Conservation (phyloP, 257 asterid species). For the Jacaranda copaia region DNA sequence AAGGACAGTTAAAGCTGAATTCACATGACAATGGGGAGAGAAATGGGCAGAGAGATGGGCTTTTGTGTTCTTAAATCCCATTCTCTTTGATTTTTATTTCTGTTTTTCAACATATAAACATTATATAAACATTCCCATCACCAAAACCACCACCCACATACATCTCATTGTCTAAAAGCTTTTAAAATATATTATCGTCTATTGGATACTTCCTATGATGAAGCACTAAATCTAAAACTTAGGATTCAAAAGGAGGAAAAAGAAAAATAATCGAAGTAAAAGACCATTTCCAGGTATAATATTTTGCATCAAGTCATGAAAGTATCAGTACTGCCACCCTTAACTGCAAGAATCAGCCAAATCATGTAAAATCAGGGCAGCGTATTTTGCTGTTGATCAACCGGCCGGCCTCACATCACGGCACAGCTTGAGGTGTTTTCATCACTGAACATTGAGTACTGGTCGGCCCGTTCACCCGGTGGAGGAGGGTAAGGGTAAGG, state of each 20-base stretch:
- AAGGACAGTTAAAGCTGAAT: no score
- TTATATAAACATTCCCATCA: conserved; percentile 54
- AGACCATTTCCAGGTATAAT: conserved; percentile 54
- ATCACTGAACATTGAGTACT: conserved; percentile 68
- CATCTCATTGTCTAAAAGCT: conserved; percentile 45
- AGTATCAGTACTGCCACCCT: conserved; percentile 20
- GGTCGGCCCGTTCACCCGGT: conserved; percentile 60
- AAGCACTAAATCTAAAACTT: conserved; percentile 53
- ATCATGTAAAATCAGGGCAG: background rate
- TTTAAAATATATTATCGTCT: conserved; percentile 53
- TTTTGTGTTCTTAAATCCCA: conserved; percentile 35
- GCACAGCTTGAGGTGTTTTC: conserved; percentile 75
- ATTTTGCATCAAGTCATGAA: conserved; percentile 50
- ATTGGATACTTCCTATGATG: conserved; percentile 49
- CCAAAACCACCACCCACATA: conserved; percentile 37
- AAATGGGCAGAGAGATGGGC: conserved; percentile 31
- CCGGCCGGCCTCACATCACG: conserved; percentile 59
- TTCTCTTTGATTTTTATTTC: conserved; percentile 48
- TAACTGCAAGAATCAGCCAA: background rate
- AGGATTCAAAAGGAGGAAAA: conserved; percentile 33
- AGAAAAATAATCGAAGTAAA: conserved; percentile 35
- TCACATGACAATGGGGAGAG: background rate
- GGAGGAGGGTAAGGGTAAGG: conserved; percentile 69
- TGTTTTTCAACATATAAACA: conserved; percentile 54
- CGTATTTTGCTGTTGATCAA: background rate